Base-by-base conservation (phyloP, 2,329 filamentous ascomycete species). In the Acephala macrosclerotiorum region DNA sequence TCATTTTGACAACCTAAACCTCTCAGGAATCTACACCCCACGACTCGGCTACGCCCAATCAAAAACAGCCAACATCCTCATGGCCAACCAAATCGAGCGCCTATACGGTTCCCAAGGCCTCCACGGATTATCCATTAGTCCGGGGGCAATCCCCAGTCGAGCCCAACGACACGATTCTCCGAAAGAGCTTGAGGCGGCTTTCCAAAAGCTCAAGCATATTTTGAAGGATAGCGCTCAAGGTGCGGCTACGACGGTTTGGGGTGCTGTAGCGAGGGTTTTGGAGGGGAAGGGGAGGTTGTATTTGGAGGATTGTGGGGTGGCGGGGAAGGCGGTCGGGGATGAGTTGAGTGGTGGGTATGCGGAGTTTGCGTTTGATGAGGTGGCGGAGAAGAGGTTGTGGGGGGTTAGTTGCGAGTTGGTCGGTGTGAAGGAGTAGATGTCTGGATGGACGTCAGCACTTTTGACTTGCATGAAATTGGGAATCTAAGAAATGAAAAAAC, bases 31-130 rank as follows among this genome's bases (percentile, higher is more conserved):
- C 45, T 83, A 83, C 64, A 70, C 79, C 29, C 73, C 72, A 0
- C 76, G 70, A 68, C 38, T 66, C 3, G 75, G 79, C 1, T 85
- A 84, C 68, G 80, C 75, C 0, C 77, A 82, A 65, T 71, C 73
- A 42, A 85, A 85, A 68, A 77, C 77, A 0, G 81, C 82, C 2
- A 83, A 81, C 64, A 79, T 84, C 38, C 82, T 76, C 53, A 79
- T 81, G 68, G 78, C 82, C 7, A 83, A 81, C 63, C 75, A 82
- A 61, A 78, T 85, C 25, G 82, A 84, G 18, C 77, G 82, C 3
- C 75, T 74, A 0, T 84, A 82, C 67, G 80, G 78, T 1, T 35
- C 68, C 1, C 65, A 72, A 11, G 78, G 79, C 11, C 66, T 84
- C 1, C 81, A 80, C 58, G 81, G 74, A 0, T 71, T 76, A 2